Conservation (phyloP, 1,284 basidiomycete species). For the Cryptococcus jaspeensis region DNA sequence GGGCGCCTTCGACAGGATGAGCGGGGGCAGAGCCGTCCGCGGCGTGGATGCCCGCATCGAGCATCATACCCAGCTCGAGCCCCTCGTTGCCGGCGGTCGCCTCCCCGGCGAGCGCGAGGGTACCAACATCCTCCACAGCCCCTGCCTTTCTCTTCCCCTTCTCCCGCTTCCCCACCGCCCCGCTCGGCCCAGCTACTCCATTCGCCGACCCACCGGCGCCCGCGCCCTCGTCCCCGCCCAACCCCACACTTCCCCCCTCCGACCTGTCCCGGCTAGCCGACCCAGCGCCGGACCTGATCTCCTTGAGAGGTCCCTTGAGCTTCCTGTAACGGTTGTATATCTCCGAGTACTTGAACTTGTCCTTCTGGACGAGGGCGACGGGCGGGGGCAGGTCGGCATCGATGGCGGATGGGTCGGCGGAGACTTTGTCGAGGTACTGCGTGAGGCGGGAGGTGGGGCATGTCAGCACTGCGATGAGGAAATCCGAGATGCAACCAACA, state of each 20-base stretch:
- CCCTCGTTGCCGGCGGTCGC: too few species aligned
- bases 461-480: not conserved
- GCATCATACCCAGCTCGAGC: too few species aligned
- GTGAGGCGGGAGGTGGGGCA: conserved; percentile 1
- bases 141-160: conserved; percentile 1
- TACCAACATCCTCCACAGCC: not conserved
- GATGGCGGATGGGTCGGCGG: conserved; percentile 33
- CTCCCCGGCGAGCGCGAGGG: too few species aligned
- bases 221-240: too few species aligned
- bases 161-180: not conserved
- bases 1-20: too few species aligned
- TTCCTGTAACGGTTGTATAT: conserved; percentile 50
- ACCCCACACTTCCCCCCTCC: not conserved
- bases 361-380: conserved; percentile 29
- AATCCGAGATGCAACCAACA: conserved; percentile 7
- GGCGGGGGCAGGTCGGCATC: conserved; percentile 40
- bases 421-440: conserved; percentile 35
- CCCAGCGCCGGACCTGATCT: conserved; percentile 24
- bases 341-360: conserved; percentile 47
- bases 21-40: too few species aligned
- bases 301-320: conserved; percentile 44
- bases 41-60: too few species aligned
- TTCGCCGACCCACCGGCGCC: too few species aligned
- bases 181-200: not conserved
- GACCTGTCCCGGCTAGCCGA: conserved; percentile 6